Percentiles rank a stretch among this genome's conserved stretches.
Conservation (phyloP, 2,329 filamentous ascomycete genomes). For the Conoideocrella luteorostrata region DNA sequence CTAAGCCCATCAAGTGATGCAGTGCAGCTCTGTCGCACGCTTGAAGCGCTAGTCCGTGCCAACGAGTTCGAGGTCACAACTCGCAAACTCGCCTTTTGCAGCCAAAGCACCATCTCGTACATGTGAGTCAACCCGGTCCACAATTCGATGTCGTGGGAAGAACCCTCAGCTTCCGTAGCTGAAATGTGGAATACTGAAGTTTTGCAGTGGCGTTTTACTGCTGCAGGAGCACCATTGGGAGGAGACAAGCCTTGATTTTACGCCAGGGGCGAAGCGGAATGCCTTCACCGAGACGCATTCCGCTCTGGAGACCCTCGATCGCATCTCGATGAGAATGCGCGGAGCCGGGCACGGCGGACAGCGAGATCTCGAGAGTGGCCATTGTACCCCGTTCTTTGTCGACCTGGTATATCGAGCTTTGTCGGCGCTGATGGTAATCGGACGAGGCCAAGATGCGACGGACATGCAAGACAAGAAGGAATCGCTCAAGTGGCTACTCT, state of each 20-base stretch:
- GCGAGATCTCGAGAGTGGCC: background rate
- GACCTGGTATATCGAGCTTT: background rate
- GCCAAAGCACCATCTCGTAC: constrained; percentile 2
- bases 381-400: background rate
- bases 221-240: constrained; percentile 4
- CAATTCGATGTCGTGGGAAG: background rate
- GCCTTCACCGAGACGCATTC: background rate
- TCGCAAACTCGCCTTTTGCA: constrained; percentile 5
- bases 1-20: background rate
- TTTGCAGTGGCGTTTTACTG: constrained; percentile 5
- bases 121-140: background rate
- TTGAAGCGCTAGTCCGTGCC: constrained; percentile 2
- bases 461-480: background rate
- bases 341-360: background rate
- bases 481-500: background rate
- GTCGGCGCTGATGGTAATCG: background rate
- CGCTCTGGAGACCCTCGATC: background rate
- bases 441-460: background rate
- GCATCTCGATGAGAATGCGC: background rate
- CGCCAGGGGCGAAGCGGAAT: background rate
- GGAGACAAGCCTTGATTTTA: background rate
- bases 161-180: background rate
- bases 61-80: constrained; percentile 5
- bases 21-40: constrained; percentile 6
- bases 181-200: background rate